Evolutionary conservation across 805 yeast species (phyloP).

Genomic region (Ogataea glucozyma): DNA sequence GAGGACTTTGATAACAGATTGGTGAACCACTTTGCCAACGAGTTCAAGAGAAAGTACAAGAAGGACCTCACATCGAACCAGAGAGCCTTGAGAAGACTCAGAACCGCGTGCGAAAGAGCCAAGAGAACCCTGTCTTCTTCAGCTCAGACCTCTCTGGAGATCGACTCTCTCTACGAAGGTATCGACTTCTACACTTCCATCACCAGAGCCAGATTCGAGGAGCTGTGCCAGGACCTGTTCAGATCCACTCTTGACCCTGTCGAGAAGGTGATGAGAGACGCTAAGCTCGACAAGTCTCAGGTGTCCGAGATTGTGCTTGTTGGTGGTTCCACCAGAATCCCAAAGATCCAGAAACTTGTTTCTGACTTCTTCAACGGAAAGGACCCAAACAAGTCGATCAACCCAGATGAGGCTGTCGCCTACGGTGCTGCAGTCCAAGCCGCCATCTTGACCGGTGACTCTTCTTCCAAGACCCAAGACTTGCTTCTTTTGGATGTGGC

Average conservation of each 20-base stretch:
- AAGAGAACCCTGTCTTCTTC: conserved; percentile 97
- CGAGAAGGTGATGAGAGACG: conserved; percentile 89
- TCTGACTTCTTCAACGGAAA: conserved; percentile 97
- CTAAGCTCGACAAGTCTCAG: conserved; percentile 85
- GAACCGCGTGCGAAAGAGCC: conserved; percentile 99
- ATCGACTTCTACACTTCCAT: conserved; percentile 93
- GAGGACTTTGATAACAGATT: conserved; percentile 98
- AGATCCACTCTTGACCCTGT: conserved; percentile 94
- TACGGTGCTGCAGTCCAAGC: conserved; percentile 99
- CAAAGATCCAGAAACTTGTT: conserved; percentile 92
- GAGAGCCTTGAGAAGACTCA: conserved; percentile 96
- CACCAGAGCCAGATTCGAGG: conserved; percentile 98
- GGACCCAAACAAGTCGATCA: conserved; percentile 93
- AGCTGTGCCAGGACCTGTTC: conserved; percentile 90
- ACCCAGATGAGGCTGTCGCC: conserved; percentile 99
- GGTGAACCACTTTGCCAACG: conserved; percentile 89
- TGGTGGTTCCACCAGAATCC: conserved; percentile 98
- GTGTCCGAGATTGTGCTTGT: conserved; percentile 92
- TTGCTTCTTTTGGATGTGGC: conserved; percentile 92
- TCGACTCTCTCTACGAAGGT: conserved; percentile 95
- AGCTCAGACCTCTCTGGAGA: conserved; percentile 93
- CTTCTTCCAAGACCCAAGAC: conserved; percentile 92
- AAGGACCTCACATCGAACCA: conserved; percentile 90
- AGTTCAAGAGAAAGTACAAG: conserved; percentile 97
- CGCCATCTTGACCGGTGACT: conserved; percentile 93